Percentiles rank a stretch among this genome's conserved stretches.
These are phyloP conservation scores for Phyllosticta ampelicida DNA, from an alignment of 2,329 filamentous ascomycete species.

Conservation along the genomic window DNA sequence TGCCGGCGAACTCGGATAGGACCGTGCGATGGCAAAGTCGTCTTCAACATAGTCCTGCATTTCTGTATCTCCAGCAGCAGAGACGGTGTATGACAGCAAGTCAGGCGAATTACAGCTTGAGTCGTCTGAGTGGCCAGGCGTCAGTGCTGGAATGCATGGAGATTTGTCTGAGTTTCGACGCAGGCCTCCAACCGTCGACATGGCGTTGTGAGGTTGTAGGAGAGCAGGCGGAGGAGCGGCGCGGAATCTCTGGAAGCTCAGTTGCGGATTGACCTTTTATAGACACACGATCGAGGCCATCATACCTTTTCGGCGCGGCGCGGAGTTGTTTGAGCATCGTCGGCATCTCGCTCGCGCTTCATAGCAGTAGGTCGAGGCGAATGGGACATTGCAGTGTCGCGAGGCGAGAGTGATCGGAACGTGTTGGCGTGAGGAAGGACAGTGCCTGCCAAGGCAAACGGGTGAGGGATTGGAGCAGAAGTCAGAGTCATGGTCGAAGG, in stretches of 20 bases:
- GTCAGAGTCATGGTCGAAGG: not conserved
- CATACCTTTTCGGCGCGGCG: slow-evolving; percentile 1
- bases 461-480: not conserved
- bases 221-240: slow-evolving; percentile 5
- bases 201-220: slow-evolving; percentile 14
- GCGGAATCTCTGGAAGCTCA: slow-evolving; percentile 3
- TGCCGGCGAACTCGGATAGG: slow-evolving; percentile 26
- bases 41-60: slow-evolving; percentile 24
- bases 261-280: not conserved
- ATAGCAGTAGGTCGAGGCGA: not conserved
- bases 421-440: not conserved
- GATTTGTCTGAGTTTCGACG: slow-evolving; percentile 20
- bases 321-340: not conserved
- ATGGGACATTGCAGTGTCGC: slow-evolving; percentile 5
- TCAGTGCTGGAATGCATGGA: slow-evolving; percentile 17
- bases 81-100: slow-evolving; percentile 17
- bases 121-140: slow-evolving; percentile 21
- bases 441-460: not conserved
- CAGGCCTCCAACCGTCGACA: slow-evolving; percentile 18
- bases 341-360: slow-evolving; percentile 6
- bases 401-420: not conserved
- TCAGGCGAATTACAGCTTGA: slow-evolving; percentile 18
- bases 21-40: slow-evolving; percentile 21
- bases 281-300: not conserved
- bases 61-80: slow-evolving; percentile 25